Evolutionary conservation across 208 protist genomes (phyloP).

Genomic region (Leishmania martiniquensis): DNA sequence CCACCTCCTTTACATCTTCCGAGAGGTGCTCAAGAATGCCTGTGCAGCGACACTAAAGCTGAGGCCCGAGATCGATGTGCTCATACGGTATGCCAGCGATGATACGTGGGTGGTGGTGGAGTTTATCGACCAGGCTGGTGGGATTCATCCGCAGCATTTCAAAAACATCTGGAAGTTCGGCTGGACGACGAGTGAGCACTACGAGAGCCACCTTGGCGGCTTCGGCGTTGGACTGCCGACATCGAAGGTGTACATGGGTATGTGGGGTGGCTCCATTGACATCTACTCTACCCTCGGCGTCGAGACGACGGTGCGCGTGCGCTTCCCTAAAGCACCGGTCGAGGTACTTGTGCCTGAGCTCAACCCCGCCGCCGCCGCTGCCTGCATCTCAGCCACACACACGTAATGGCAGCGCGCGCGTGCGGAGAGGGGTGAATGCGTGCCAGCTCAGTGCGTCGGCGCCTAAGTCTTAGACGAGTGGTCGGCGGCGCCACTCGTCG

Average conservation of each 20-base stretch:
- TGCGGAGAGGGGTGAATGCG: background rate
- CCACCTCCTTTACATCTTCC: conserved; percentile 79
- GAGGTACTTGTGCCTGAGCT: conserved; percentile 58
- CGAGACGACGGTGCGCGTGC: conserved; percentile 82
- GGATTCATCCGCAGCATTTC: conserved; percentile 45
- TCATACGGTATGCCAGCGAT: conserved; percentile 53
- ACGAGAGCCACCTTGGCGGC: conserved; percentile 68
- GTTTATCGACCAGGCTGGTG: conserved; percentile 67
- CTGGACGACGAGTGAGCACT: conserved; percentile 79
- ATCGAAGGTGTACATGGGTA: conserved; percentile 88
- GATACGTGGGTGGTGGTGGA: conserved; percentile 77
- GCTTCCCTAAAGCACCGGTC: conserved; percentile 70
- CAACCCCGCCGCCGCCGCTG: background rate
- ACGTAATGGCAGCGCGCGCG: background rate
- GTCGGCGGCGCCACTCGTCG: background rate
- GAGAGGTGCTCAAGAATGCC: conserved; percentile 90
- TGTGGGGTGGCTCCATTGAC: conserved; percentile 82
- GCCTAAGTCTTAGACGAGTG: background rate
- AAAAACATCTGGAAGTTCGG: conserved; percentile 86
- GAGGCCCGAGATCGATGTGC: conserved; percentile 34
- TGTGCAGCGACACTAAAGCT: conserved; percentile 55
- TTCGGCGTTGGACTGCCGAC: conserved; percentile 84
- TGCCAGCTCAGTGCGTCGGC: background rate
- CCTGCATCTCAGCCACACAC: background rate
- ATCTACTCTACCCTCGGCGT: conserved; percentile 45